Percentiles rank a stretch among this genome's conserved stretches.
Evolutionary conservation across 352 stramenopile species (phyloP).

Genomic region (Aphanomyces stellatus): DNA sequence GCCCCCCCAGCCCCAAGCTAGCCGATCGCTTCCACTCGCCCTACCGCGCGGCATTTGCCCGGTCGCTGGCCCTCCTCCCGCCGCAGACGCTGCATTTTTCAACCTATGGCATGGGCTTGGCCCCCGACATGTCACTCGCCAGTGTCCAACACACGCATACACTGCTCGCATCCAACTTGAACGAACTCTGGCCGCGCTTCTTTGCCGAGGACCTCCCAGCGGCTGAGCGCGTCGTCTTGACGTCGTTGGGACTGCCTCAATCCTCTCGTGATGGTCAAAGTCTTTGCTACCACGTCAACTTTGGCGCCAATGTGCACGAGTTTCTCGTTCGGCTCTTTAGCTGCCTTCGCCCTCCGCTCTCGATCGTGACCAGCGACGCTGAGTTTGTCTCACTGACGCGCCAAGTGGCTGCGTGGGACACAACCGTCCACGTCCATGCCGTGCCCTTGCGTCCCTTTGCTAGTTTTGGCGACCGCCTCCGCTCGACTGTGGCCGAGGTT

Average conservation of each 20-base stretch:
- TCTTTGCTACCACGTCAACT: slow-evolving; percentile 5
- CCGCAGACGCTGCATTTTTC: slow-evolving; percentile 12
- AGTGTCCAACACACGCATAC: background rate
- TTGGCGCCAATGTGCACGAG: slow-evolving; percentile 14
- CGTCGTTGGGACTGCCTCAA: background rate
- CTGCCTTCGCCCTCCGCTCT: background rate
- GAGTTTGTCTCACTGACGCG: slow-evolving; percentile 12
- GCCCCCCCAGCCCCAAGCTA: too few species aligned
- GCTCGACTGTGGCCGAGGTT: background rate
- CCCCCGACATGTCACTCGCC: background rate
- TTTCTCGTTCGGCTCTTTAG: slow-evolving; percentile 8
- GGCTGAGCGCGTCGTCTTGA: background rate
- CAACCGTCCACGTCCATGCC: background rate
- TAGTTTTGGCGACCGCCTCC: background rate
- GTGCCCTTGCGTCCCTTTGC: background rate
- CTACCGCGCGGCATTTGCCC: slow-evolving; percentile 3
- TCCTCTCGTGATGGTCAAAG: background rate
- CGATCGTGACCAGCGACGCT: background rate
- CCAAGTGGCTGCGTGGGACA: background rate
- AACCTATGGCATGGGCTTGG: slow-evolving; percentile 13
- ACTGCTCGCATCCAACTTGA: background rate
- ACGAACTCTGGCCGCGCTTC: background rate
- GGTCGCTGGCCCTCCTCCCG: background rate
- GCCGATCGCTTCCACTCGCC: background rate
- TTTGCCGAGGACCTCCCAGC: background rate